These are phyloP conservation scores for Mycena maculata DNA, from an alignment of 768 basidiomycete species.

Conservation along the genomic window DNA sequence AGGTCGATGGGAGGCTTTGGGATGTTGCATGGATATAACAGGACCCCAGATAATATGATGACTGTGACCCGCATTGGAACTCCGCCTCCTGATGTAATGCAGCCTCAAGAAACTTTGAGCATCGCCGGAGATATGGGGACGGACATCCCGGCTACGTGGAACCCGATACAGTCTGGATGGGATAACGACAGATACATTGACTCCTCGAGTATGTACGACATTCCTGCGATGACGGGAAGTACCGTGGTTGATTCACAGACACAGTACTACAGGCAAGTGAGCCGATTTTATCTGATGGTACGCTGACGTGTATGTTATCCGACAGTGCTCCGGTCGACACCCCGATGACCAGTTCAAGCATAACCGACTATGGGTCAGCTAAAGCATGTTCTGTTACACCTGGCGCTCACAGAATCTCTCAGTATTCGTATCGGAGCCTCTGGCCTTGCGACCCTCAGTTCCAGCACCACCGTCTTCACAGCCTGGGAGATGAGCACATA, in stretches of 20 bases:
- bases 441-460: not conserved
- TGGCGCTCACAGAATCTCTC: not conserved
- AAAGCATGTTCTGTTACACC: not conserved
- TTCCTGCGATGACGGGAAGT: not conserved
- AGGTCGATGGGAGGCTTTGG: too few relatives aligned
- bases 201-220: not conserved
- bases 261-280: not conserved
- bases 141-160: not conserved
- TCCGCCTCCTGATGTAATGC: not conserved
- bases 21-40: too few relatives aligned
- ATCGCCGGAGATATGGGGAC: not conserved
- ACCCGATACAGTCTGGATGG: not conserved
- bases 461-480: conserved; percentile 3
- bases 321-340: not conserved
- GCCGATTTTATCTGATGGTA: too few relatives aligned
- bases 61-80: too few relatives aligned
- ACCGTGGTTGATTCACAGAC: not conserved
- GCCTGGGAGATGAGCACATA: not conserved
- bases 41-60: not conserved
- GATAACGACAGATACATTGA: not conserved
- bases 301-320: too few relatives aligned
- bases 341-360: not conserved
- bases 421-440: conserved; percentile 18
- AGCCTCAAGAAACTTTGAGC: not conserved
- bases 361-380: conserved; percentile 12